These are phyloP conservation scores for Echeveria elegans DNA, from an alignment of 164 flowering plant genomes.

Conservation along the genomic window DNA sequence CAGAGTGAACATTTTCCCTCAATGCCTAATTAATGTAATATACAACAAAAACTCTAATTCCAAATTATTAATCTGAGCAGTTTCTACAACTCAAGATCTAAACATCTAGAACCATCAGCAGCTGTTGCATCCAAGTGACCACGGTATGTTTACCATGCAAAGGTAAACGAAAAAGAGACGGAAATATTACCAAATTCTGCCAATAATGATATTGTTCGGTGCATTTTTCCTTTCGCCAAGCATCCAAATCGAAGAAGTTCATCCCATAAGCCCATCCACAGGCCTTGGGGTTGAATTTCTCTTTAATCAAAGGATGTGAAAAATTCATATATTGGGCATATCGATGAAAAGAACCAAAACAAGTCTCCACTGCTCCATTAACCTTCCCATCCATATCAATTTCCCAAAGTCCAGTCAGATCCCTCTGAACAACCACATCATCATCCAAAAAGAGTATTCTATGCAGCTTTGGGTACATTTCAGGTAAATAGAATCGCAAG, in stretches of 20 bases:
- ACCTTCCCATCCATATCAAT: conserved; percentile 13
- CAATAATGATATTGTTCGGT: conserved; percentile 11
- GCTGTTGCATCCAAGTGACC: neutral
- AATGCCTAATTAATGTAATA: neutral
- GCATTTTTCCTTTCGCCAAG: conserved; percentile 8
- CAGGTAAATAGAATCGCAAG: conserved; percentile 10
- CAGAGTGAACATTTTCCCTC: neutral
- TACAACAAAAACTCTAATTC: neutral
- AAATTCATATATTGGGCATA: conserved; percentile 9
- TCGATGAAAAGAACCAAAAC: conserved; percentile 9
- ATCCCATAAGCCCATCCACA: conserved; percentile 15
- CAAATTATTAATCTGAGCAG: no score
- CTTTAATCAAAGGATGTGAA: conserved; percentile 6
- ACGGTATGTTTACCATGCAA: neutral
- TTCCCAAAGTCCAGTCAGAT: conserved; percentile 7
- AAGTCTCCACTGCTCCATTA: conserved; percentile 12
- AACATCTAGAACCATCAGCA: neutral
- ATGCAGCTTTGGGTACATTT: conserved; percentile 11
- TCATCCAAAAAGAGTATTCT: conserved; percentile 11
- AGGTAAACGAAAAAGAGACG: neutral
- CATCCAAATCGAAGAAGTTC: conserved; percentile 12
- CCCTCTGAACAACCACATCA: conserved; percentile 11
- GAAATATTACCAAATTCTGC: conserved; percentile 9
- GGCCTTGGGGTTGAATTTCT: conserved; percentile 11
- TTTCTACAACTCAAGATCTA: neutral